Percentiles rank a stretch among this genome's conserved stretches.
Evolutionary conservation across 192 early-diverging fungal genomes (phyloP).

Genomic region (Entomortierella chlamydospora): DNA sequence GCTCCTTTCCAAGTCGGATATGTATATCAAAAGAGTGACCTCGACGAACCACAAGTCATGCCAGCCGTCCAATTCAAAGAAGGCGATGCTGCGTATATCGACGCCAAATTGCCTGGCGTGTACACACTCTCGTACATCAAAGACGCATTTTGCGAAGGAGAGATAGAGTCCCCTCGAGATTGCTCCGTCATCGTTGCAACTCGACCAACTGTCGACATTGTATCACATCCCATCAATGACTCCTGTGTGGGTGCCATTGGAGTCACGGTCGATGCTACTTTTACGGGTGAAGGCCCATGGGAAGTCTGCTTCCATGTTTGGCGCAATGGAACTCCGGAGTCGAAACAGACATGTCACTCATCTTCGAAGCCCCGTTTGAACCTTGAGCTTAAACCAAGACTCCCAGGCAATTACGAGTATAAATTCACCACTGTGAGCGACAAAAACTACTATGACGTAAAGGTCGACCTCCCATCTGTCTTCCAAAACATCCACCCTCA

Average conservation of each 20-base stretch:
- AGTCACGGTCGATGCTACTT: constrained; percentile 41
- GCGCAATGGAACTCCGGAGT: constrained; percentile 11
- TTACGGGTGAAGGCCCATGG: constrained; percentile 52
- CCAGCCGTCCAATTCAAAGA: constrained; percentile 20
- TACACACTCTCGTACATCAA: constrained; percentile 43
- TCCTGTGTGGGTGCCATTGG: constrained; percentile 46
- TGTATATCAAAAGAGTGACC: constrained; percentile 38
- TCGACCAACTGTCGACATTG: constrained; percentile 34
- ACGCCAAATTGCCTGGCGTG: constrained; percentile 27
- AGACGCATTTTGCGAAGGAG: constrained; percentile 36
- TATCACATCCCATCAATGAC: constrained; percentile 37
- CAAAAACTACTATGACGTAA: constrained; percentile 31
- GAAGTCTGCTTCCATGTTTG: constrained; percentile 39
- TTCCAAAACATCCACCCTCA: constrained; percentile 51
- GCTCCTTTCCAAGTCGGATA: constrained; percentile 37
- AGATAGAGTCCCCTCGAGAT: constrained; percentile 26
- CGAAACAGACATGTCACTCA: constrained; percentile 14
- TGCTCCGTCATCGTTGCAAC: constrained; percentile 34
- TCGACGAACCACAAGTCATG: constrained; percentile 40
- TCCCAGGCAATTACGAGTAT: constrained; percentile 35
- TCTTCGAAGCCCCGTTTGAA: constrained; percentile 42
- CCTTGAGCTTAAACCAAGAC: constrained; percentile 34
- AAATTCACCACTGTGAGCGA: constrained; percentile 43
- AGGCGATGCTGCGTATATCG: constrained; percentile 1
- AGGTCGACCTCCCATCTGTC: constrained; percentile 28